Evolutionary conservation across 148 eudicot genomes (phyloP).

Genomic region (Persicaria maculosa): DNA sequence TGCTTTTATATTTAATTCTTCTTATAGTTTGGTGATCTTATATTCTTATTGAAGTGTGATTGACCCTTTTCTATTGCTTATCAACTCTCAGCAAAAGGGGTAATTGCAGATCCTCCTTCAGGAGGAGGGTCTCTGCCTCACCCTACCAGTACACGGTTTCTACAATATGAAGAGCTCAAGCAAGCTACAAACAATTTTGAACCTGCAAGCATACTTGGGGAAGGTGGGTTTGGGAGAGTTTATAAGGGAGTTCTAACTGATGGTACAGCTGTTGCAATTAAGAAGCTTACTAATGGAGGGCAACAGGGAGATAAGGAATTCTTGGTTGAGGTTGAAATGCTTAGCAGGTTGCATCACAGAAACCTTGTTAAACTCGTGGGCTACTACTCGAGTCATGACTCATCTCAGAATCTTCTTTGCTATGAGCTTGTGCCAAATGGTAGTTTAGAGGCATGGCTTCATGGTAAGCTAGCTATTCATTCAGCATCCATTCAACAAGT

Average conservation of each 20-base stretch:
- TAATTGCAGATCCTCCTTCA: conserved; percentile 40
- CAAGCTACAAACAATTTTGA: conserved; percentile 91
- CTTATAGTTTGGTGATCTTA: not conserved
- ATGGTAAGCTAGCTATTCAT: conserved; percentile 47
- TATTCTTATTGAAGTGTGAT: not conserved
- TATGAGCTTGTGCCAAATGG: conserved; percentile 98
- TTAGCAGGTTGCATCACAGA: conserved; percentile 94
- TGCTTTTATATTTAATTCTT: not conserved
- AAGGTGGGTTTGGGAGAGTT: conserved; percentile 96
- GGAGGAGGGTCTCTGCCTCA: conserved; percentile 66
- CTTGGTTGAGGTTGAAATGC: conserved; percentile 94
- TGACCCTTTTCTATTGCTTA: not conserved
- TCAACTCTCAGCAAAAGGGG: conserved; percentile 36
- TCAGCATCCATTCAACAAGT: not conserved
- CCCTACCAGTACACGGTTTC: conserved; percentile 83
- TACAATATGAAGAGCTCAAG: conserved; percentile 81
- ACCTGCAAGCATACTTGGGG: conserved; percentile 69
- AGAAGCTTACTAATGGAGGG: conserved; percentile 83
- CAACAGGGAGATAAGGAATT: conserved; percentile 93
- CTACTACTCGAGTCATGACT: conserved; percentile 68
- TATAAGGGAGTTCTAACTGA: conserved; percentile 83
- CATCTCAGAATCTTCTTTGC: conserved; percentile 80
- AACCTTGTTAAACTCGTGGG: conserved; percentile 96
- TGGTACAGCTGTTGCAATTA: conserved; percentile 90
- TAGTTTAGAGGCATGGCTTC: conserved; percentile 92